Evolutionary conservation across 2,329 filamentous ascomycete genomes (phyloP), one percentile per base, ranked within the genome.

Genomic region (Calonectria leucothoes): DNA sequence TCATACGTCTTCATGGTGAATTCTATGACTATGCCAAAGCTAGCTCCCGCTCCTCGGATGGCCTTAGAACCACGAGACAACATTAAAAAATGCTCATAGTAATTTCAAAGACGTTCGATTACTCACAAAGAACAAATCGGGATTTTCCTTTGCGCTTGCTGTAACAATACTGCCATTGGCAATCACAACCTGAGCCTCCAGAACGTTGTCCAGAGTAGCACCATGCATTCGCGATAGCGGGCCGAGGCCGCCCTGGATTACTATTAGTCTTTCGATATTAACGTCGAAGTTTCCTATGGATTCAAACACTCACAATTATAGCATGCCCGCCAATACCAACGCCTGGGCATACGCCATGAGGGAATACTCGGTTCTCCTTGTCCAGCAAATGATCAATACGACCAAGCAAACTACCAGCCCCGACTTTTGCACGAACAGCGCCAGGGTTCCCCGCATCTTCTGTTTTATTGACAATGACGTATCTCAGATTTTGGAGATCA

Each of bases 1-100:
- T 23, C 15, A 15, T 63, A 25, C 15, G 55, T 63, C 49, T 31
- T 14, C 52, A 69, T 37, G 11, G 23, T 33, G 55, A 69, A 69
- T 37, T 61, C 55, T 8, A 55, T 69, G n/a, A 69, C 31, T 23
- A 69, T 51, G 42, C 66, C 66, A 15, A 69, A 69, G 15, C 55
- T 42, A 12, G 66, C 66, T 17, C 42, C 66, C 20, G 66, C 66
- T 35, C 55, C 55, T 35, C 66, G 31, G 3, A 69, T 33, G 11
- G 66, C 55, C 66, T 42, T 6, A 25, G 33, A 10, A 39, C 12
- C 33, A 4, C 6, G 7, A 15, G 10, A 49, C 6, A n/a, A n/a
- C 29, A 23, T 52, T 27, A 52, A 27, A 7, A 51, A 4, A 15
- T 12, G 3, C 7, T 2, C 7, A 3, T 29, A 31, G 5, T 2